Evolutionary conservation across 192 early-diverging fungal genomes (phyloP).

Genomic region (Gonapodya sp.): DNA sequence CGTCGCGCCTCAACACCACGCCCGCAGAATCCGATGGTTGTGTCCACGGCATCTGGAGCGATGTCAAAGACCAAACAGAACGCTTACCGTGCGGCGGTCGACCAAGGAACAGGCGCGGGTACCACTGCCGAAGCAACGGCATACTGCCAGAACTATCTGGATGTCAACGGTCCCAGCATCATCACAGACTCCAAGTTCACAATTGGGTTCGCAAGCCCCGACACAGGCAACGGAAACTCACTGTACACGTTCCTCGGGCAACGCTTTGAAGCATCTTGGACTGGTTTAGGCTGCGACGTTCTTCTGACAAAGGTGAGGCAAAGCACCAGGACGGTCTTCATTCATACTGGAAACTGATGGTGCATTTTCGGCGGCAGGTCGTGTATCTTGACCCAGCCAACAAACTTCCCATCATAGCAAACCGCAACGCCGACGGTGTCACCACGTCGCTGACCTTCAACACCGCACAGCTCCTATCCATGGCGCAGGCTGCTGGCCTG

Average conservation of each 20-base stretch:
- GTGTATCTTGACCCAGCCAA: neutral
- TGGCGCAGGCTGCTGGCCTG: neutral
- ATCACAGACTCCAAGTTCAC: slow-evolving; percentile 17
- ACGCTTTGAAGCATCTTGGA: slow-evolving; percentile 11
- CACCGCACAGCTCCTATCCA: neutral
- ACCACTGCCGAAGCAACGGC: neutral
- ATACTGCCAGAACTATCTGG: slow-evolving; percentile 14
- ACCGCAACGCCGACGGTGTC: neutral
- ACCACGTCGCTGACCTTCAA: neutral
- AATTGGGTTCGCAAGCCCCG: slow-evolving; percentile 11
- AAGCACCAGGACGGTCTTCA: too few relatives aligned
- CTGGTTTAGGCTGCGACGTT: slow-evolving; percentile 14
- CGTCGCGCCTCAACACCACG: neutral
- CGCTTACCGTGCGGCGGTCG: neutral
- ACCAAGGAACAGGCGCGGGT: neutral
- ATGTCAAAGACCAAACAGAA: neutral
- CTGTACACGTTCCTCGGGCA: slow-evolving; percentile 20
- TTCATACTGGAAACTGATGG: too few relatives aligned
- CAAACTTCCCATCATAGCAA: neutral
- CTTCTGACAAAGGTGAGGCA: neutral
- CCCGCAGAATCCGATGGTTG: neutral
- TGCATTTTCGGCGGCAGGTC: neutral
- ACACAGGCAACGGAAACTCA: slow-evolving; percentile 10
- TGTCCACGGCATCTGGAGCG: neutral
- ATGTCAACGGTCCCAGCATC: slow-evolving; percentile 13